phyloP scores from a whole-genome alignment of 208 protist species.

The Crithidia bombi region DNA sequence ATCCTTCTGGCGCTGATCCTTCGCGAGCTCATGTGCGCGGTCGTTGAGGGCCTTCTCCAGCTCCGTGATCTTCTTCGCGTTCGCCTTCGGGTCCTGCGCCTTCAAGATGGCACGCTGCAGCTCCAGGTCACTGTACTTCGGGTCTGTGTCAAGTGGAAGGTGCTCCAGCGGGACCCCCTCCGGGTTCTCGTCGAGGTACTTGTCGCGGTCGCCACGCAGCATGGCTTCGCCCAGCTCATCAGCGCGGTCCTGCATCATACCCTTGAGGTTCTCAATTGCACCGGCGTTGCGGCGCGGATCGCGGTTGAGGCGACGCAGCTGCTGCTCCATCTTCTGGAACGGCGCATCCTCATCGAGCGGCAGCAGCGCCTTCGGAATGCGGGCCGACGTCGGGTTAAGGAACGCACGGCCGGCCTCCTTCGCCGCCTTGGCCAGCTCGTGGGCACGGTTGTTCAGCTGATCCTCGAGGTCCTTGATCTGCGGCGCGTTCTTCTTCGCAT shows the following conservation, averaged over 20 bases:
- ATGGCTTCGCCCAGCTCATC: constrained; percentile 65
- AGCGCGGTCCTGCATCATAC: constrained; percentile 74
- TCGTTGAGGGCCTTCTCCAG: constrained; percentile 75
- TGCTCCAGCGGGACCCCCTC: constrained; percentile 63
- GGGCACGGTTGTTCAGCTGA: constrained; percentile 71
- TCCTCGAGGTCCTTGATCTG: constrained; percentile 63
- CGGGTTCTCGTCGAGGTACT: constrained; percentile 69
- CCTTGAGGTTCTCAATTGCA: constrained; percentile 69
- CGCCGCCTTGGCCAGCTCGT: constrained; percentile 63
- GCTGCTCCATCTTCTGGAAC: constrained; percentile 70
- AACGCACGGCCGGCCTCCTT: constrained; percentile 63
- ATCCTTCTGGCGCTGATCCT: constrained; percentile 52
- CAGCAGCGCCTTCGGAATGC: constrained; percentile 66
- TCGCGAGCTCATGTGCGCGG: constrained; percentile 70
- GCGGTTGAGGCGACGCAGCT: constrained; percentile 65
- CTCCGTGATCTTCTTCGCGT: constrained; percentile 53
- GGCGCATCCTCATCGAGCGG: constrained; percentile 67
- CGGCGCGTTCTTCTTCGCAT: constrained; percentile 55
- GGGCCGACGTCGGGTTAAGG: constrained; percentile 56
- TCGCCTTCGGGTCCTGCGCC: constrained; percentile 44
- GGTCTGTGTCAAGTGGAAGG: constrained; percentile 66
- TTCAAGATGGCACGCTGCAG: constrained; percentile 69
- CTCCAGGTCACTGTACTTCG: constrained; percentile 63
- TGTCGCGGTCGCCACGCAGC: constrained; percentile 66
- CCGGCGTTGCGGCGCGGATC: constrained; percentile 59